These are phyloP conservation scores for Spergularia bocconei DNA, from an alignment of 148 eudicot species.

Conservation along the genomic window DNA sequence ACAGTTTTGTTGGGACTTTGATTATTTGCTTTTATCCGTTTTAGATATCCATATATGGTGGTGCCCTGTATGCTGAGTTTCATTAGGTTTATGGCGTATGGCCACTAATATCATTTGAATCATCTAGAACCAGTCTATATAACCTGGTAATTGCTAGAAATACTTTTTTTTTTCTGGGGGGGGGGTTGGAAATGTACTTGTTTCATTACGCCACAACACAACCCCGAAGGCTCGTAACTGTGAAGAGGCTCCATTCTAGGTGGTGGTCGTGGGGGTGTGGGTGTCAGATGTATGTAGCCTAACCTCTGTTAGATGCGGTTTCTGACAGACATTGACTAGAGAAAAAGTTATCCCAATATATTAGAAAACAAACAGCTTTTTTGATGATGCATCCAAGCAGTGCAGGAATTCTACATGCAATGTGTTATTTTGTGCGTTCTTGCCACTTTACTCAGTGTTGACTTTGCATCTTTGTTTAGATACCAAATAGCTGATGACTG, in stretches of 20 bases:
- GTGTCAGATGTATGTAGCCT: neutral
- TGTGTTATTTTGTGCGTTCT: neutral
- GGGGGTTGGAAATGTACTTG: neutral
- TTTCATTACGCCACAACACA: neutral
- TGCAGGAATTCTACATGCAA: too few relatives aligned
- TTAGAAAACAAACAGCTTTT: neutral
- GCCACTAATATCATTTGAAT: neutral
- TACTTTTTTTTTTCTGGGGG: neutral
- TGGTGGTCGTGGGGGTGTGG: neutral
- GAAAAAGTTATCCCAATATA: neutral
- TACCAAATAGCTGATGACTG: slow-evolving; percentile 90
- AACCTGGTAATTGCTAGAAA: neutral
- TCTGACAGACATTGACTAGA: too few relatives aligned
- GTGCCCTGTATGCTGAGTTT: neutral
- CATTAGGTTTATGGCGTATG: neutral
- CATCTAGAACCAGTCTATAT: neutral
- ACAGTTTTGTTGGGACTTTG: neutral
- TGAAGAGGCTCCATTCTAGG: neutral
- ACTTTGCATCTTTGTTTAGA: slow-evolving; percentile 34
- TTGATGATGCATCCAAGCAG: neutral
- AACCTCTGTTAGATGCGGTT: too few relatives aligned
- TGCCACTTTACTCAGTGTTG: slow-evolving; percentile 5
- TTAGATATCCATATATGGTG: neutral
- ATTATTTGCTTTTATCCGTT: neutral
- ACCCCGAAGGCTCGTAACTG: neutral